Base-by-base conservation (phyloP, 352 stramenopile species). In the Phytopythium montanum region DNA sequence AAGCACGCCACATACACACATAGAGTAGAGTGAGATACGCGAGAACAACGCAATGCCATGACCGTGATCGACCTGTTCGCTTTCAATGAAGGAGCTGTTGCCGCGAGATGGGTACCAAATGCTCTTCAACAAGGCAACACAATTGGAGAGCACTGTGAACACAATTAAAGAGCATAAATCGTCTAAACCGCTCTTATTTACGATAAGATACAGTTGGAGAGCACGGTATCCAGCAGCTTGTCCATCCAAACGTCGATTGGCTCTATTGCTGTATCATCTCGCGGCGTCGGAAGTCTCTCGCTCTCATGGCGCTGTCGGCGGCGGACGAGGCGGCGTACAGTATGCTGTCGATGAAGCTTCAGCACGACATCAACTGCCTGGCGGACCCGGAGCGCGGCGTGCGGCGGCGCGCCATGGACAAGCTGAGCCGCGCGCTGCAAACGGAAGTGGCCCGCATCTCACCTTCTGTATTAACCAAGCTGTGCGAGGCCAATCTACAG, bases 281-380 rank as follows among this genome's bases (percentile, higher is more conserved):
- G 36, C n/a, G n/a, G n/a, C 2, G 31, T 18, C 18, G 49, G 31
- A 9, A 19, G n/a, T 23, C 46, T 23, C 28, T 5, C 1, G 5
- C 28, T 41, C 36, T 14, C 39, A 80, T 82, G 73, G 58, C 55
- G 64, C 73, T 88, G 67, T 77, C 66, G 58, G 23, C 62, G 19
- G 77, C 82, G 29, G 72, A 90, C 29, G 76, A 83, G 58, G 64
- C 65, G 54, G 58, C 75, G 65, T 84, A 79, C 70, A 72, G 69
- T 36, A 76, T 78, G 72, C 67, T 91, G 54, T 50, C 73, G 23
- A 93, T 93, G 80, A 87, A 89, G 65, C 79, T 95, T 46, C 81
- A 93, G 69, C 83, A 79, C 38, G 85, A 95, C 59, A 63, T 95
- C 52, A 95, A 95, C 64, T 95, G 85, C 51, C 61, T 95, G 29